A percentile compares a stretch with the other conserved stretches of the same genome.
These are phyloP conservation scores for Geotrichum candidum DNA, from an alignment of 1,139 yeast species.

Conservation along the genomic window DNA sequence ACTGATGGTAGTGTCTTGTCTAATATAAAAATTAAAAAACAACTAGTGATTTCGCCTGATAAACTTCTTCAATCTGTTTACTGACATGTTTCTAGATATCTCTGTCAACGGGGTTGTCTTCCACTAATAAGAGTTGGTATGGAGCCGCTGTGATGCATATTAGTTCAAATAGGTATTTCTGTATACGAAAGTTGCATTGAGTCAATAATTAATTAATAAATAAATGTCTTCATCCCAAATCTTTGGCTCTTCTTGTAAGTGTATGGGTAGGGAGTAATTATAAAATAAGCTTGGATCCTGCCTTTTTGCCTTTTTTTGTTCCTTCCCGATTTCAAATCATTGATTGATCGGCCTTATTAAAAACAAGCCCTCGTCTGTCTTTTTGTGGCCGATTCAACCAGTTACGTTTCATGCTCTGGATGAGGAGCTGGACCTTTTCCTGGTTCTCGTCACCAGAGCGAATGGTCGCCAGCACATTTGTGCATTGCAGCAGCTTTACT, in stretches of 20 bases:
- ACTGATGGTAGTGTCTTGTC: no score
- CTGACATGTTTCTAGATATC: no score
- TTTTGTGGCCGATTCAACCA: slow-evolving; percentile 19
- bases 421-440: slow-evolving; percentile 44
- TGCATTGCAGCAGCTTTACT: slow-evolving; percentile 48
- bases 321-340: neutral
- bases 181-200: no score
- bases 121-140: no score
- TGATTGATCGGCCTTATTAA: neutral
- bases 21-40: no score
- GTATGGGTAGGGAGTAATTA: neutral
- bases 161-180: no score
- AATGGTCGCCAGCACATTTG: slow-evolving; percentile 48
- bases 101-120: no score
- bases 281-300: neutral
- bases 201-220: no score
- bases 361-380: neutral
- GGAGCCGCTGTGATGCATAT: no score
- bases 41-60: no score
- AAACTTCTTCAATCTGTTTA: no score
- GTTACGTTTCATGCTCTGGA: slow-evolving; percentile 24
- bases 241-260: neutral
- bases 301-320: neutral
- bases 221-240: neutral
- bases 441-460: slow-evolving; percentile 50